phyloP scores from a whole-genome alignment of 768 basidiomycete genomes.

The Trametes meyenii region DNA sequence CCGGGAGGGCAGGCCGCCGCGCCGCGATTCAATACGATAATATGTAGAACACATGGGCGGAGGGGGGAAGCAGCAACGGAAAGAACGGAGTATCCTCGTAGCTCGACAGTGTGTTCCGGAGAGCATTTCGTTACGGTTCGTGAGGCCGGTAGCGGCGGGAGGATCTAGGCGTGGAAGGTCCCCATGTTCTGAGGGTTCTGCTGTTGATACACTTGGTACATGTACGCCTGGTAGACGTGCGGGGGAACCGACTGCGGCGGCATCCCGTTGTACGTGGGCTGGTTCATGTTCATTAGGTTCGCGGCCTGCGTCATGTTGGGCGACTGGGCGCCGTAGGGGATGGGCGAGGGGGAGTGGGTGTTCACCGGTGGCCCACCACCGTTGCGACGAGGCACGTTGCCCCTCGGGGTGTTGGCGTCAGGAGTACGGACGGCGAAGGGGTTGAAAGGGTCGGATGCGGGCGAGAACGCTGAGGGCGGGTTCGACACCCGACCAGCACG shows the following conservation, averaged over 20 bases:
- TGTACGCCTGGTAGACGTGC: conserved; percentile 78
- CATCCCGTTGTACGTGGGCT: conserved; percentile 65
- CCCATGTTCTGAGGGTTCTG: conserved; percentile 80
- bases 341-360: conserved; percentile 31
- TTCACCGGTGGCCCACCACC: conserved; percentile 40
- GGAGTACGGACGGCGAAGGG: conserved; percentile 56
- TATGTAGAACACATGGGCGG: conserved; percentile 19
- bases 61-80: conserved; percentile 11
- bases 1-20: conserved; percentile 5
- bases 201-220: conserved; percentile 83
- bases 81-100: conserved; percentile 26
- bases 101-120: conserved; percentile 25
- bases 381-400: conserved; percentile 49
- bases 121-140: conserved; percentile 28
- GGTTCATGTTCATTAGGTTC: conserved; percentile 63
- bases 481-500: conserved; percentile 44
- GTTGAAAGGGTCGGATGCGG: conserved; percentile 58
- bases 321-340: conserved; percentile 63
- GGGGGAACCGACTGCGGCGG: conserved; percentile 59
- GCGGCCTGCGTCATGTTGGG: conserved; percentile 60
- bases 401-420: conserved; percentile 53
- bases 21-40: conserved; percentile 21
- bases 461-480: conserved; percentile 51
- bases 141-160: conserved; percentile 28
- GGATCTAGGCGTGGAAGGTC: conserved; percentile 51